These are phyloP conservation scores for Arabidopsis arenosa DNA, from an alignment of 345 rosid species.

Conservation along the genomic window DNA sequence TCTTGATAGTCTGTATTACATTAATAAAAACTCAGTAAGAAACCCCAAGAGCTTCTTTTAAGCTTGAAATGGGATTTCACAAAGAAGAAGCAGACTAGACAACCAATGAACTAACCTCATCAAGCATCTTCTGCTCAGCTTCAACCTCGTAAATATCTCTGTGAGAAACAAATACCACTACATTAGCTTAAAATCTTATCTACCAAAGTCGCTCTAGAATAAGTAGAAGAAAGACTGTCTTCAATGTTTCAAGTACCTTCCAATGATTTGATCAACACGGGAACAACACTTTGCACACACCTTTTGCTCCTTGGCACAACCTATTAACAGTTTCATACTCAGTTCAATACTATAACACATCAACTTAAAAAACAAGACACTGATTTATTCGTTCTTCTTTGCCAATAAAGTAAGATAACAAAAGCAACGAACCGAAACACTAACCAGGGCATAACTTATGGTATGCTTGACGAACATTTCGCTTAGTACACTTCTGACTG, in stretches of 20 bases:
- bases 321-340: slow-evolving; percentile 45
- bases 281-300: slow-evolving; percentile 92
- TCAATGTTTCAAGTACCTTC: slow-evolving; percentile 56
- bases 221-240: slow-evolving; percentile 9
- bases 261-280: slow-evolving; percentile 55
- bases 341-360: neutral
- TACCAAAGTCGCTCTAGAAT: slow-evolving; percentile 8
- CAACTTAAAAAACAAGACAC: neutral
- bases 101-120: slow-evolving; percentile 56
- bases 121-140: slow-evolving; percentile 83
- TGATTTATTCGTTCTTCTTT: neutral
- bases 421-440: slow-evolving; percentile 41
- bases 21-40: slow-evolving; percentile 14
- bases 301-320: slow-evolving; percentile 92
- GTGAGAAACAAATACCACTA: slow-evolving; percentile 17
- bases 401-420: neutral
- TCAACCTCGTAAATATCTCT: slow-evolving; percentile 81
- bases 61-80: neutral
- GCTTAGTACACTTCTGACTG: slow-evolving; percentile 59
- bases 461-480: slow-evolving; percentile 94
- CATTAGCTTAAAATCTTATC: neutral
- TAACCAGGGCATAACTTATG: slow-evolving; percentile 91
- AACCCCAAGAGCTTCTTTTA: neutral
- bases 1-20: slow-evolving; percentile 76
- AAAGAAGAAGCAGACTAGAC: neutral